Evolutionary conservation across 306 rosid species (phyloP), one percentile per base, ranked within the genome.

Genomic region (Crataegus laevigata): DNA sequence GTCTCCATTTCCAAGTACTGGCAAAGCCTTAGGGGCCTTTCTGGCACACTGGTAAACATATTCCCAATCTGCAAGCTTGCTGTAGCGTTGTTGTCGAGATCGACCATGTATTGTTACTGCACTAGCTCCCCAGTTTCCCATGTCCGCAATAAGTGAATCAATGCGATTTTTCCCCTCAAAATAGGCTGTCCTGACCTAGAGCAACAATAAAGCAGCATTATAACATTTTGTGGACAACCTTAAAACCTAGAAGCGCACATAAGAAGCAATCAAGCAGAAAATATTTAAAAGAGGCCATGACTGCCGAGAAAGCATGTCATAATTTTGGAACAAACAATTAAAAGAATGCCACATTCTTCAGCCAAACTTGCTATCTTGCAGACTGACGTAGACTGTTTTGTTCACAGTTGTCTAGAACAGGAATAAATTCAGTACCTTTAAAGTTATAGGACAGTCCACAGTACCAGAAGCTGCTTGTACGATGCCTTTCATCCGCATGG

Each of bases 61-160:
- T 59, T 90, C 93, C 98, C 98, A 94, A 78, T 91, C 96, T 69
- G 98, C 94, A 81, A 90, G 98, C 91, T 94, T 94, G 91, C 97
- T 91, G 81, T 94, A 91, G 43, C 98, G 92, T 69, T 94, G 98
- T 84, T 94, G 98, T 26, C 98, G 93, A 80, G 98, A 84, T 66
- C 98, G 89, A 51, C 98, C 97, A 43, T 94, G 98, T 76, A 94
- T 85, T 62, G 98, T 90, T 66, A 94, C 87, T 4, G 93, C 96
- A 81, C 86, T 82, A n/a, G 93, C 85, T 77, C 98, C 98, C 97
- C 98, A 94, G 59, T 76, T 75, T 51, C 91, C 84, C 12, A 94
- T 87, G 75, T 94, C 91, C 4, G 89, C 86, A 73, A 94, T 90
- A 45, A 91, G 86, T 42, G 96, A 91, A 85, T 90, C 94, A 60